Base-by-base conservation (phyloP, 352 stramenopile genomes). In the Pythium folliculosum region DNA sequence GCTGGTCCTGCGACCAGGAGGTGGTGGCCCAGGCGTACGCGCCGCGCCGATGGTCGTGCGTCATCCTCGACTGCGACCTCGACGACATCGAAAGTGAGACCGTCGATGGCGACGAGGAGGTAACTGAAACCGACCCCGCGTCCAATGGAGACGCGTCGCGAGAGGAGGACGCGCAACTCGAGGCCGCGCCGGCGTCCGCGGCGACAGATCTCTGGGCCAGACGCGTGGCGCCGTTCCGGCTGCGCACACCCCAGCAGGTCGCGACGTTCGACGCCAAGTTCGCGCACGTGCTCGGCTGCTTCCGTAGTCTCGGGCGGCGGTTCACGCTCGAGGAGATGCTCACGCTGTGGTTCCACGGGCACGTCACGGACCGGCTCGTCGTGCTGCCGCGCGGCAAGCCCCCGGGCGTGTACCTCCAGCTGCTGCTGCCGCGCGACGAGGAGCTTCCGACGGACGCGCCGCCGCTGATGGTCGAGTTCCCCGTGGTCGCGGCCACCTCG, bases 371-470 rank as follows among this genome's bases (percentile, higher is more conserved):
- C 44, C 69, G 78, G 35, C 59, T 91, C 13, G 78, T 87, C 9
- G 70, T 79, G 16, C 77, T 89, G 63, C 83, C 81, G 19, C 63
- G 81, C 1, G 83, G 83, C 0, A 86, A 81, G 21, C 63, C 71
- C 4, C 58, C 71, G 0, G 83, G 83, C 1, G 74, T 78, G 45
- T 91, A 88, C 71, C 43, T 91, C 32, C 83, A 91, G 61, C 77
- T 91, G 43, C 65, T 88, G n/a, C 58, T 89, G 0, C 76, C 55
- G 7, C 40, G 16, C 5, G 55, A 64, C 37, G 52, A 63, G n/a
- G 35, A 5, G 2, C 27, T 32, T 32, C 3, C 27, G 27, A 32
- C 27, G 27, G 27, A 32, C 5, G 56, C 61, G 7, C 17, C 1
- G 17, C 25, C 53, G 21, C 63, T 51, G 0, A 70, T 86, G 63